Evolutionary conservation across 1,284 basidiomycete genomes (phyloP), one percentile per base, ranked within the genome.

Genomic region (Schizophyllum amplum): DNA sequence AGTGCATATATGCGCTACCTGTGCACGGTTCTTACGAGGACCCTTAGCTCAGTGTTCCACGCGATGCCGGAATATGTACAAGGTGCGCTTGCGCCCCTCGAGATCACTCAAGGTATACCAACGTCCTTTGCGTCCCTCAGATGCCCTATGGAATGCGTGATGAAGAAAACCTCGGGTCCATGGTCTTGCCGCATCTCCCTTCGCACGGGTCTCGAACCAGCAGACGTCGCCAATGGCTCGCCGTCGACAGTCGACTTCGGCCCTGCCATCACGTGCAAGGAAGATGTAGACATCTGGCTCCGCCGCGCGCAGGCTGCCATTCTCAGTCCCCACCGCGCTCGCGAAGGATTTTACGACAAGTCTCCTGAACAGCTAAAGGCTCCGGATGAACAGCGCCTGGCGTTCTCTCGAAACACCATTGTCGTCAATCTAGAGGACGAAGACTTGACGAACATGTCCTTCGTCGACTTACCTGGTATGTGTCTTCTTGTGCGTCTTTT

Each of bases 41-140:
- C 4, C 27, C 53, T 4, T 52, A 84, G 83, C 78, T 84, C 47
- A 78, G 68, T 49, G 81, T 84, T 23, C 82, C 82, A 17, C 70
- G 82, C n/a, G 81, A 83, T 46, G 77, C 74, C 42, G 80, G 80
- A 20, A 84, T 81, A 0, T 84, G 82, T 56, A 84, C 82, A 0
- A 70, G 81, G 82, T 79, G 49, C 24, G 61, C 58, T 9, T 3
- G 20, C 21, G 1, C 50, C 6, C 51, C 60, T 54, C 58, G 26
- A 9, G 17, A 42, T 15, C 33, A 3, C 25, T 17, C 21, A 24
- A 21, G n/a, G 7, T 47, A 49, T 50, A 11, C 52, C 22, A 22
- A 5, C 50, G 52, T 46, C 15, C n/a, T 21, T 66, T 60, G 50
- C 42, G 42, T n/a, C n/a, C n/a, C 56, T 55, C 55, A 84, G 82